Conservation (phyloP, 257 asterid genomes). For the Primulina eburnea region DNA sequence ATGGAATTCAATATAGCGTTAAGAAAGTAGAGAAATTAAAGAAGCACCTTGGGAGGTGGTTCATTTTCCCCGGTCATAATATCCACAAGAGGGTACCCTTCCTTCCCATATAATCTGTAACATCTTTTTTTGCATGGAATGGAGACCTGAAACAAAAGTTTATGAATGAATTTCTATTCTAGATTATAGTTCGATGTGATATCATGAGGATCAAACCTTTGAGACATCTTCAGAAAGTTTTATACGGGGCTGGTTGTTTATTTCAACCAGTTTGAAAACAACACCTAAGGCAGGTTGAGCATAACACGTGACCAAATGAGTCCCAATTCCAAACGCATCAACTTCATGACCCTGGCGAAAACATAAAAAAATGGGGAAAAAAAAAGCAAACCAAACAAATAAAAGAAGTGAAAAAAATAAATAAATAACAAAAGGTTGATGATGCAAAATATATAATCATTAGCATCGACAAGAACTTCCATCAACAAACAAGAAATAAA, state of each 20-base stretch:
- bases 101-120: constrained; percentile 88
- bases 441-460: constrained; percentile 11
- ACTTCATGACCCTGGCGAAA: constrained; percentile 83
- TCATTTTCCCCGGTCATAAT: constrained; percentile 88
- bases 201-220: constrained; percentile 54
- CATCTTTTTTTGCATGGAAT: constrained; percentile 97
- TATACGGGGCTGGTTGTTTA: constrained; percentile 91
- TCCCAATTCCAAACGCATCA: constrained; percentile 94
- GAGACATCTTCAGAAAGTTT: constrained; percentile 97
- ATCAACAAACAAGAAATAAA: constrained; percentile 8
- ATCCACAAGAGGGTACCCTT: constrained; percentile 94
- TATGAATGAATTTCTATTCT: constrained; percentile 16
- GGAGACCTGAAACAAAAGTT: constrained; percentile 61
- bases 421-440: constrained; percentile 6
- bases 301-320: constrained; percentile 95
- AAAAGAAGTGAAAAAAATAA: too few species aligned
- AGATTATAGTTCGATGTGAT: constrained; percentile 1
- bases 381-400: background rate
- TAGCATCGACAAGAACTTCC: constrained; percentile 9
- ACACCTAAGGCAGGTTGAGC: constrained; percentile 97
- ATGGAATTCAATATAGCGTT: background rate
- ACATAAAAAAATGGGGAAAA: background rate
- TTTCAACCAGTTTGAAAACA: constrained; percentile 94
- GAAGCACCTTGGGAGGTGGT: constrained; percentile 82
- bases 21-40: constrained; percentile 14